Evolutionary conservation across 768 basidiomycete species (phyloP).

Genomic region (Macrolepiota albuminosa): DNA sequence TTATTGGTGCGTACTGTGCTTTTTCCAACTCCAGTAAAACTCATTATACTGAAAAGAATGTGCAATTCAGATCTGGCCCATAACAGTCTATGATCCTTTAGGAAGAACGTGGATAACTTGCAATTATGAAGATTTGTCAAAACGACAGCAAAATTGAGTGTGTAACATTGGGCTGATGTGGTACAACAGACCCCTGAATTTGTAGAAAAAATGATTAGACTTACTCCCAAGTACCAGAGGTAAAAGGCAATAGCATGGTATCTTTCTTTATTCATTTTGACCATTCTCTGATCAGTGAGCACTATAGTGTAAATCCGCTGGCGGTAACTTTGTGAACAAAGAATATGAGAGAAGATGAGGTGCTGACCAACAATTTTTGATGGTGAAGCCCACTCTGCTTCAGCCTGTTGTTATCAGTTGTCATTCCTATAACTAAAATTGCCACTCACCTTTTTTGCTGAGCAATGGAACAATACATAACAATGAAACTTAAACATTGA

Average conservation of each 20-base stretch:
- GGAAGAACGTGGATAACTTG: neutral
- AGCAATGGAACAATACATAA: neutral
- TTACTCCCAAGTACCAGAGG: neutral
- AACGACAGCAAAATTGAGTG: neutral
- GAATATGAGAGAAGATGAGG: no score
- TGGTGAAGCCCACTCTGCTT: no score
- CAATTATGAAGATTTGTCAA: neutral
- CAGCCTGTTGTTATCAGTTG: no score
- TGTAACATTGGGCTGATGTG: neutral
- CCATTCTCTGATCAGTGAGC: no score
- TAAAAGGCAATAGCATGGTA: no score
- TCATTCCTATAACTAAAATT: no score
- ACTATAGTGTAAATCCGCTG: no score
- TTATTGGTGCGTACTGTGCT: constrained; percentile 1
- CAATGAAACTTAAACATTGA: neutral
- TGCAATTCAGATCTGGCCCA: neutral
- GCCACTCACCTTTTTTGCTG: neutral
- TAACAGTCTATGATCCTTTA: neutral
- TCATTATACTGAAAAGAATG: constrained; percentile 3
- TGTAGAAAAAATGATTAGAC: neutral
- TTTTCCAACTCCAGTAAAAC: constrained; percentile 3
- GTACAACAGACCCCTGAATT: neutral
- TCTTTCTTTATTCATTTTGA: no score
- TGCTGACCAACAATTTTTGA: no score
- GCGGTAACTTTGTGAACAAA: no score